Conservation (phyloP, 495 filamentous ascomycete genomes). For the Talaromyces ruber region DNA sequence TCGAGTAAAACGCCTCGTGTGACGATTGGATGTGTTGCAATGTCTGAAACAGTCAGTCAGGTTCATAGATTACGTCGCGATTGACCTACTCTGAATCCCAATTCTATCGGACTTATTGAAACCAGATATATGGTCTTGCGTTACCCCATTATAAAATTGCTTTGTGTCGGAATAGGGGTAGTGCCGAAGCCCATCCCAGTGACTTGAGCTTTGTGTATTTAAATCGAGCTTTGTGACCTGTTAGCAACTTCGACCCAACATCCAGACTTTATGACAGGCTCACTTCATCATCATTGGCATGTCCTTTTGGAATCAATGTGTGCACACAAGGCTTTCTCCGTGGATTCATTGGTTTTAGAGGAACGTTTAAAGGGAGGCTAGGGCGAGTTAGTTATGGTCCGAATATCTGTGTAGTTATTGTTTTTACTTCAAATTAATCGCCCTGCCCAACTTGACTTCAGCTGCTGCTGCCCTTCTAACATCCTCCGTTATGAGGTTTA, state of each 20-base stretch:
- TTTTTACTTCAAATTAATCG: constrained; percentile 13
- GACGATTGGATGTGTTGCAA: constrained; percentile 9
- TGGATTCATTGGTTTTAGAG: constrained; percentile 10
- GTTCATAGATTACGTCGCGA: not conserved
- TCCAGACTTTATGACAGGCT: not conserved
- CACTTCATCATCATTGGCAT: constrained; percentile 12
- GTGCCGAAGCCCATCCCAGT: constrained; percentile 38
- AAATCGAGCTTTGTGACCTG: constrained; percentile 15
- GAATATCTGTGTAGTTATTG: not conserved
- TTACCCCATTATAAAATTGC: constrained; percentile 49
- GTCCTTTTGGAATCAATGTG: constrained; percentile 5
- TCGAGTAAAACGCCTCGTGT: constrained; percentile 33
- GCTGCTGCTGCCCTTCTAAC: constrained; percentile 22
- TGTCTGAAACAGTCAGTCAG: not conserved
- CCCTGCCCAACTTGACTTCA: constrained; percentile 35
- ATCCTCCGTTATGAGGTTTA: constrained; percentile 37
- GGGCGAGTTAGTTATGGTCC: not conserved
- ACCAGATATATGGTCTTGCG: constrained; percentile 36
- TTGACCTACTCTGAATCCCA: constrained; percentile 8
- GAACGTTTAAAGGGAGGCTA: constrained; percentile 10
- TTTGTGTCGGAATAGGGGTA: constrained; percentile 13
- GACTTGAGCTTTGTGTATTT: constrained; percentile 40
- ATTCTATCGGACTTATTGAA: not conserved
- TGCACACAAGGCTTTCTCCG: constrained; percentile 9
- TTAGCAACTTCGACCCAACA: no score